A percentile compares a stretch with the other conserved stretches of the same genome.
These are phyloP conservation scores for Penicillium expansum DNA, from an alignment of 2,329 filamentous ascomycete genomes.

Conservation along the genomic window DNA sequence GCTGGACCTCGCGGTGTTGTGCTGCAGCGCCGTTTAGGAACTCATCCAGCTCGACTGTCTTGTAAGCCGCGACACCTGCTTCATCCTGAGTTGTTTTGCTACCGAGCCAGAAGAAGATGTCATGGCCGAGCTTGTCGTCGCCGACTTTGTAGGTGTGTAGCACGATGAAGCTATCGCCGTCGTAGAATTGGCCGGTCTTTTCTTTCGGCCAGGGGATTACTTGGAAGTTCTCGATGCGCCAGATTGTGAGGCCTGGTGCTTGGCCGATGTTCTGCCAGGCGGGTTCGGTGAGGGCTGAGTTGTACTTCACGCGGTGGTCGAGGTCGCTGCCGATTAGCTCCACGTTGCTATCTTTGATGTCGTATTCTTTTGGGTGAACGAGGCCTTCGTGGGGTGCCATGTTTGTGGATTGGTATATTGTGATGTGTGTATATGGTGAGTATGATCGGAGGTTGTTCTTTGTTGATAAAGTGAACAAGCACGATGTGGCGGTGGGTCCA, in stretches of 20 bases:
- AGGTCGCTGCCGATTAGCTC: conserved; percentile 63
- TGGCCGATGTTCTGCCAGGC: conserved; percentile 64
- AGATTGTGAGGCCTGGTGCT: conserved; percentile 57
- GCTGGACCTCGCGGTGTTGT: conserved; percentile 65
- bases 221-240: conserved; percentile 67
- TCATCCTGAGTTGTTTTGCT: conserved; percentile 65
- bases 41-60: conserved; percentile 68
- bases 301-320: conserved; percentile 67
- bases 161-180: conserved; percentile 67
- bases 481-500: conserved; percentile 8
- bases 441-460: background rate
- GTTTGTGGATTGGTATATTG: conserved; percentile 12
- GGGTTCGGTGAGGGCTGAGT: conserved; percentile 62
- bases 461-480: background rate
- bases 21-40: conserved; percentile 61
- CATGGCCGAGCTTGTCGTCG: conserved; percentile 54
- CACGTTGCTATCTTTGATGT: conserved; percentile 67
- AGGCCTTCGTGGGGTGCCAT: conserved; percentile 64
- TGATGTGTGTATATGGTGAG: background rate
- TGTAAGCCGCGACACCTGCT: conserved; percentile 66
- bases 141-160: conserved; percentile 59
- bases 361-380: conserved; percentile 62
- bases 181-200: conserved; percentile 60
- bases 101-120: conserved; percentile 70
- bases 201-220: conserved; percentile 60